Evolutionary conservation across 306 rosid genomes (phyloP).

Genomic region (Pterocarpus macrocarpus): DNA sequence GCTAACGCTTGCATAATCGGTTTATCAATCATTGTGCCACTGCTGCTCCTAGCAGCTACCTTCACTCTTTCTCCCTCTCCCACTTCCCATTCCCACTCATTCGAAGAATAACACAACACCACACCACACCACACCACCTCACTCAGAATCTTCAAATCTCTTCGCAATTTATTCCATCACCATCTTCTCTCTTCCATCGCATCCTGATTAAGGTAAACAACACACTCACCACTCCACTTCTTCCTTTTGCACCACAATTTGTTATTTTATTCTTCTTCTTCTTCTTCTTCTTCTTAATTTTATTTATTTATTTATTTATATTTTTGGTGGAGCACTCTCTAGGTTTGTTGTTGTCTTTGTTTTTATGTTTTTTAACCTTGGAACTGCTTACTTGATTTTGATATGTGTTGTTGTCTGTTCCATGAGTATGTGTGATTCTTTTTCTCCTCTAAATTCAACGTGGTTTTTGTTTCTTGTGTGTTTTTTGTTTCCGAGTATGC

Average conservation of each 20-base stretch:
- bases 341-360: too few relatives aligned
- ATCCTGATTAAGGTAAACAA: not conserved
- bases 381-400: not conserved
- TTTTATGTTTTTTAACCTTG: too few relatives aligned
- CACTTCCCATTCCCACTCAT: not conserved
- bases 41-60: not conserved
- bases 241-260: not conserved
- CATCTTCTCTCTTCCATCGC: not conserved
- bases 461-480: not conserved
- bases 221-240: not conserved
- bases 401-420: too few relatives aligned
- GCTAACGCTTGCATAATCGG: slow-evolving; percentile 33
- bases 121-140: not conserved
- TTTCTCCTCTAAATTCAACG: not conserved
- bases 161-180: not conserved
- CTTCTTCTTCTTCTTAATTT: too few relatives aligned
- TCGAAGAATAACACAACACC: not conserved
- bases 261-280: too few relatives aligned
- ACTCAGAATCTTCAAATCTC: not conserved
- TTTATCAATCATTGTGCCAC: not conserved
- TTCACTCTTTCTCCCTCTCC: not conserved
- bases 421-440: not conserved
- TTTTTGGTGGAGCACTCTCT: not conserved
- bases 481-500: not conserved
- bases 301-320: too few relatives aligned